Evolutionary conservation across 345 rosid species (phyloP).

Genomic region (Geranium brycei): DNA sequence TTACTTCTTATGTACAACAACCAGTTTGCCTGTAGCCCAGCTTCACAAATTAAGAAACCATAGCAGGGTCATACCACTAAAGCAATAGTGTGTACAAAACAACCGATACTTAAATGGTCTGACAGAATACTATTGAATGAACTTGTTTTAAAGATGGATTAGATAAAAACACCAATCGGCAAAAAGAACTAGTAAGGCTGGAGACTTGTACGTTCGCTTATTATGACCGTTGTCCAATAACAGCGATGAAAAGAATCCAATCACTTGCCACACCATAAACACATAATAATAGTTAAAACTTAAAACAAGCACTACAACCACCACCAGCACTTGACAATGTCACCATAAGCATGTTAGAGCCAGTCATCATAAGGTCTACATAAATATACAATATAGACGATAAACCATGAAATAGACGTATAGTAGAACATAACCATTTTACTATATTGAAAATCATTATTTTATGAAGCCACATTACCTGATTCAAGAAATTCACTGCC

Average conservation of each 20-base stretch:
- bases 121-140: background rate
- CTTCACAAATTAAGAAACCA: no score
- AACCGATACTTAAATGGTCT: background rate
- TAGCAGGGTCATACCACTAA: no score
- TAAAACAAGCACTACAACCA: background rate
- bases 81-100: no score
- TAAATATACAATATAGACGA: background rate
- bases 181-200: background rate
- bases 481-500: slow-evolving; percentile 71
- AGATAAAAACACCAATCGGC: background rate
- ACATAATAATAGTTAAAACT: background rate
- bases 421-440: background rate
- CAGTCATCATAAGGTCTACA: background rate
- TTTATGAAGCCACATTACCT: slow-evolving; percentile 31
- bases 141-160: background rate
- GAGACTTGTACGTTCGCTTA: background rate
- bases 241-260: background rate
- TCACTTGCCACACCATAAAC: background rate
- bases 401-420: background rate
- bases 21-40: no score
- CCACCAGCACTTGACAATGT: background rate
- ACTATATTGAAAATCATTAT: background rate
- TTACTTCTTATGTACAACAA: no score
- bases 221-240: background rate
- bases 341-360: background rate